These are phyloP conservation scores for Blastomyces parvus DNA, from an alignment of 2,329 filamentous ascomycete species.

Conservation along the genomic window DNA sequence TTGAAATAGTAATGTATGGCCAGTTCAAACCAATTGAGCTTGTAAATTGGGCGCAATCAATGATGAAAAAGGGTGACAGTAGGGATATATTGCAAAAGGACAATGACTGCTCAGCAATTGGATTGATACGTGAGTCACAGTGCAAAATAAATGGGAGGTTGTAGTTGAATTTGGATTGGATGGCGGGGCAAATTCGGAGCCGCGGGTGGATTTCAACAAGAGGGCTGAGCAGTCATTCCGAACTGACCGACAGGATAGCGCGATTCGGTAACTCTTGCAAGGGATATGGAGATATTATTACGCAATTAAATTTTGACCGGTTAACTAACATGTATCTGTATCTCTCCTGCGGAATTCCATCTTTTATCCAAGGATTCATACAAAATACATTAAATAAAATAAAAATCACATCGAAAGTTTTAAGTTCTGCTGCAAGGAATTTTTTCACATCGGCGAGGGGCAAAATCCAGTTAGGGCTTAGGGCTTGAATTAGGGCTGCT, in stretches of 20 bases:
- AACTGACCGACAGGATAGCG: no score
- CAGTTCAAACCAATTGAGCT: not conserved
- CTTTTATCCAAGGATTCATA: no score
- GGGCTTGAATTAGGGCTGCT: not conserved
- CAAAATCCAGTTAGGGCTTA: not conserved
- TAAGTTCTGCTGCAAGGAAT: not conserved
- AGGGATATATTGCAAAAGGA: not conserved
- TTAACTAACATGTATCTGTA: no score
- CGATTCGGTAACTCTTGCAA: no score
- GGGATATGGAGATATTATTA: no score
- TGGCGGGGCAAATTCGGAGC: slow-evolving; percentile 3
- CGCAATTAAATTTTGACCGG: no score
- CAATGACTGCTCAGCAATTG: not conserved
- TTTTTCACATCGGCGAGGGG: not conserved
- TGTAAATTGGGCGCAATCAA: not conserved
- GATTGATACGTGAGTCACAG: not conserved
- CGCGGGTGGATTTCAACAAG: not conserved
- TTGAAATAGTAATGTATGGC: not conserved
- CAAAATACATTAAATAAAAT: not conserved
- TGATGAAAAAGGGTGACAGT: not conserved
- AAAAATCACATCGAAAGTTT: not conserved
- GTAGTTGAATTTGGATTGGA: slow-evolving; percentile 2
- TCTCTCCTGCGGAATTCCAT: no score
- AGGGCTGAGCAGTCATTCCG: no score
- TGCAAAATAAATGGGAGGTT: not conserved